Percentiles rank a stretch among this genome's conserved stretches.
Conservation (phyloP, 441 rosid genomes). For the Adansonia grandidieri region DNA sequence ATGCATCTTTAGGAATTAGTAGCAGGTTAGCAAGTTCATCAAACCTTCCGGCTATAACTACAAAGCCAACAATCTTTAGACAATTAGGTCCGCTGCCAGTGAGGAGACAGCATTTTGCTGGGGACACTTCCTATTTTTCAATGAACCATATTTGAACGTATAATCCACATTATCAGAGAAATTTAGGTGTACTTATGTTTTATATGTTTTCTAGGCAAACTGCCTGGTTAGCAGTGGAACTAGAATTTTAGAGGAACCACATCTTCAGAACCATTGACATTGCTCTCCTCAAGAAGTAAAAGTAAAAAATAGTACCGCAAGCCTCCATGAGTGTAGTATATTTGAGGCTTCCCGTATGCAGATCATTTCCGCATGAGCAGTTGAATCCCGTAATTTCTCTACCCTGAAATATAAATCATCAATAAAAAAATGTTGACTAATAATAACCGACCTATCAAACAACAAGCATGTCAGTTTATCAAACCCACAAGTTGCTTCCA, state of each 20-base stretch:
- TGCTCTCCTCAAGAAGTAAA: background rate
- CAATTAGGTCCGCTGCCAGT: slow-evolving; percentile 11
- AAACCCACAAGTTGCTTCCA: slow-evolving; percentile 87
- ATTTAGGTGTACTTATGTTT: slow-evolving; percentile 1
- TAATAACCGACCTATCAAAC: slow-evolving; percentile 21
- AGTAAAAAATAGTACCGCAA: slow-evolving; percentile 56
- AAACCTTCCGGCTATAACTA: slow-evolving; percentile 5
- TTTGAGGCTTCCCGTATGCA: slow-evolving; percentile 93
- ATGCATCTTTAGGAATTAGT: slow-evolving; percentile 11
- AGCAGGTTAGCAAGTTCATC: slow-evolving; percentile 9
- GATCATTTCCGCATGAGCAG: slow-evolving; percentile 98
- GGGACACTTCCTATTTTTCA: background rate
- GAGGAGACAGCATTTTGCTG: background rate
- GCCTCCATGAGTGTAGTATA: slow-evolving; percentile 79
- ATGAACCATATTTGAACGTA: slow-evolving; percentile 1
- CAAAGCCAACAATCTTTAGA: background rate
- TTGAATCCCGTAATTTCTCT: slow-evolving; percentile 91
- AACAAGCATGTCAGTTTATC: slow-evolving; percentile 17
- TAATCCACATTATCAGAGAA: slow-evolving; percentile 11
- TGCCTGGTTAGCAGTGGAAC: background rate
- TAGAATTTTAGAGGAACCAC: slow-evolving; percentile 11
- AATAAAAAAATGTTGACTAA: slow-evolving; percentile 22
- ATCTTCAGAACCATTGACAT: background rate
- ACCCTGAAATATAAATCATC: slow-evolving; percentile 62
- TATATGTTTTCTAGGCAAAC: background rate